Percentiles rank a stretch among this genome's conserved stretches.
These are phyloP conservation scores for Neofusicoccum laricinum DNA, from an alignment of 2,329 filamentous ascomycete species.

Conservation along the genomic window DNA sequence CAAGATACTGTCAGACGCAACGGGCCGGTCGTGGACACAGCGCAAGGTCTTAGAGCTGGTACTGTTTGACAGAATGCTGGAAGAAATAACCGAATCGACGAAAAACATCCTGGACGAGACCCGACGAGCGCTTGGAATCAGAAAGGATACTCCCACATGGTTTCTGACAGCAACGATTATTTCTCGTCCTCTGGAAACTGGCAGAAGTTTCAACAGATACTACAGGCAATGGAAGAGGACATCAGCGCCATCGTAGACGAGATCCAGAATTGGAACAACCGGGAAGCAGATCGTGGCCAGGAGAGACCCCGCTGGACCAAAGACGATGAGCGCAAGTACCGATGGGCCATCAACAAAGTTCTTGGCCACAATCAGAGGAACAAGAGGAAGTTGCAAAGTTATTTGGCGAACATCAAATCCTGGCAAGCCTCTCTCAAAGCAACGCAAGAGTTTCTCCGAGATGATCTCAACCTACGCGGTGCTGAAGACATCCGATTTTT, in stretches of 20 bases:
- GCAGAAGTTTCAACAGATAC: constrained; percentile 20
- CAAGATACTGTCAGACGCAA: neutral
- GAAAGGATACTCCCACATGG: neutral
- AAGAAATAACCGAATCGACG: constrained; percentile 14
- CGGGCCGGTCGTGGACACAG: constrained; percentile 21
- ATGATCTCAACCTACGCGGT: constrained; percentile 22
- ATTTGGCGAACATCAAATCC: constrained; percentile 17
- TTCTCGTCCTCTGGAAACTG: constrained; percentile 14
- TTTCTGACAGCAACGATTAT: constrained; percentile 16
- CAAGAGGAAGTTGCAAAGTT: neutral
- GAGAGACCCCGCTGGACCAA: constrained; percentile 32
- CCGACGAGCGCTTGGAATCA: neutral
- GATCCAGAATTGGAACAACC: constrained; percentile 25
- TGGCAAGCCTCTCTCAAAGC: constrained; percentile 19
- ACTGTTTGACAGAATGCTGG: constrained; percentile 23
- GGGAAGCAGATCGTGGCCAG: constrained; percentile 26
- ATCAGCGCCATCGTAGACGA: constrained; percentile 19
- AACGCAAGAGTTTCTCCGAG: constrained; percentile 20
- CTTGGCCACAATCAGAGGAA: constrained; percentile 3
- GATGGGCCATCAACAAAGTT: constrained; percentile 20
- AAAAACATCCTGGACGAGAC: neutral
- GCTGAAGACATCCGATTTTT: constrained; percentile 32
- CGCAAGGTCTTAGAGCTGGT: constrained; percentile 30
- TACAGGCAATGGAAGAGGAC: constrained; percentile 23
- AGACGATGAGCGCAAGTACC: constrained; percentile 32